These are phyloP conservation scores for Colletotrichum phormii DNA, from an alignment of 2,329 filamentous ascomycete genomes.

Conservation along the genomic window DNA sequence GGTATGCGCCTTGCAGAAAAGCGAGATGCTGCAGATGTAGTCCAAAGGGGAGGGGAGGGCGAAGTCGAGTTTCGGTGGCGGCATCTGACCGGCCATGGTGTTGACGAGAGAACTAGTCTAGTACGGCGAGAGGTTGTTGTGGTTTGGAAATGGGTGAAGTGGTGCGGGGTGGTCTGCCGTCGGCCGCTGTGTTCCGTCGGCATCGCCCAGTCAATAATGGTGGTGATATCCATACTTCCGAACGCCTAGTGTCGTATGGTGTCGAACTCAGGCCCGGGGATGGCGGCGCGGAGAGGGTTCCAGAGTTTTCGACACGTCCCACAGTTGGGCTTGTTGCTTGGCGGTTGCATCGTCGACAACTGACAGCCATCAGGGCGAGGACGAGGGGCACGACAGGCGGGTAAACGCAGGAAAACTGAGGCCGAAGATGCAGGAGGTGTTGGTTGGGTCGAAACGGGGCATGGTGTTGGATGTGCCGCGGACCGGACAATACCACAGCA, in stretches of 20 bases:
- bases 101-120: background rate
- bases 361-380: slow-evolving; percentile 17
- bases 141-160: background rate
- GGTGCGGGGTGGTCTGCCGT: slow-evolving; percentile 3
- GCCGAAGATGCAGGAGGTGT: slow-evolving; percentile 9
- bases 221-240: background rate
- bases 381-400: slow-evolving; percentile 16
- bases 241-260: background rate
- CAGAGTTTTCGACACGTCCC: slow-evolving; percentile 17
- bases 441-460: slow-evolving; percentile 29
- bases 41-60: background rate
- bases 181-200: background rate
- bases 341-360: slow-evolving; percentile 1
- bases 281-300: background rate
- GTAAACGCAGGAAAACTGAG: slow-evolving; percentile 13
- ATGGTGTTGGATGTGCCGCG: background rate
- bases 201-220: background rate
- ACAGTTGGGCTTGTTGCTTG: slow-evolving; percentile 22
- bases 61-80: background rate
- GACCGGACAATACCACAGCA: background rate
- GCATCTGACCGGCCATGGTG: background rate
- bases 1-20: slow-evolving; percentile 11
- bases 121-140: background rate
- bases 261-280: background rate
- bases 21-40: slow-evolving; percentile 20